These are phyloP conservation scores for Entamoeba histolytica DNA, from an alignment of 208 protist genomes.

Conservation along the genomic window DNA sequence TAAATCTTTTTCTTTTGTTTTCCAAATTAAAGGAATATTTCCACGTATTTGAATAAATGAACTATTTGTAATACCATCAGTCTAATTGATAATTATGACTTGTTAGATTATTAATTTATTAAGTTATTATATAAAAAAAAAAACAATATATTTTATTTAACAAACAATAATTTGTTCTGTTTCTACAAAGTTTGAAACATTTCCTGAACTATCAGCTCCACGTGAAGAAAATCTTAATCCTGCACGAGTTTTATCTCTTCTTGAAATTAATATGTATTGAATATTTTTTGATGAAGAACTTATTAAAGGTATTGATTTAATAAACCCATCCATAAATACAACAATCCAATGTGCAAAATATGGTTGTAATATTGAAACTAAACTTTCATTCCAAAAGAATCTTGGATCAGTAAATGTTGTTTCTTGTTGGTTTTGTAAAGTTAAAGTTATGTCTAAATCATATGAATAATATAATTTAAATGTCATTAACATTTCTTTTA, in stretches of 20 bases:
- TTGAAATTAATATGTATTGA: constrained; percentile 22
- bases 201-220: constrained; percentile 33
- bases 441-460: background rate
- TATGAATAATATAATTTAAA: background rate
- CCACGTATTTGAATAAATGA: constrained; percentile 26
- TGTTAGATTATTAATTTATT: too few species aligned
- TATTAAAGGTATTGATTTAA: background rate
- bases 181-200: constrained; percentile 48
- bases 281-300: background rate
- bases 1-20: constrained; percentile 9
- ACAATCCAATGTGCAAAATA: background rate
- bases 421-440: background rate
- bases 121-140: background rate
- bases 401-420: background rate
- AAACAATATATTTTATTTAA: background rate
- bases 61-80: background rate
- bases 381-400: background rate
- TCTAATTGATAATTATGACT: background rate
- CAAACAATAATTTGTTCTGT: constrained; percentile 42
- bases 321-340: background rate
- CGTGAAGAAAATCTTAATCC: constrained; percentile 38
- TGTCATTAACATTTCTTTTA: background rate
- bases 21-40: constrained; percentile 38
- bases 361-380: background rate
- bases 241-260: constrained; percentile 21